Evolutionary conservation across 768 basidiomycete species (phyloP).

Genomic region (Pholiota microspora): DNA sequence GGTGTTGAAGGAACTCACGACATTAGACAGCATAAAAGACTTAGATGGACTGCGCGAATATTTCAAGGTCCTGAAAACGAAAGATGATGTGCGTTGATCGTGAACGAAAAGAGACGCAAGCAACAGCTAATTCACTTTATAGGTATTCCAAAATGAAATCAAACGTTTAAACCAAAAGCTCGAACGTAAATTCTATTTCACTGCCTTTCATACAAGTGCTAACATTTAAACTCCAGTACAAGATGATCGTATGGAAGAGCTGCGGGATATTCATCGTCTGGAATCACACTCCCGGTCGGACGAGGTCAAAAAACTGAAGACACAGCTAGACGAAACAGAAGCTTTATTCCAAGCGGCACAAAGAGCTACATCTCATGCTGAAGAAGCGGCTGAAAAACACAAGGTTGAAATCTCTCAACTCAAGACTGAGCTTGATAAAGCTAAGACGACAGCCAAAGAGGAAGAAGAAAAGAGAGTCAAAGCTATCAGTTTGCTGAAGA

Average conservation of each 20-base stretch:
- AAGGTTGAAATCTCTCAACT: constrained; percentile 57
- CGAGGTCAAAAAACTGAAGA: constrained; percentile 67
- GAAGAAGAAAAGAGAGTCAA: constrained; percentile 98
- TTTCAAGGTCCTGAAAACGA: constrained; percentile 62
- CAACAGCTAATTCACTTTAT: not conserved
- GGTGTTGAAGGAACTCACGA: constrained; percentile 68
- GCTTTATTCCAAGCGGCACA: constrained; percentile 63
- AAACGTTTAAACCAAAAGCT: constrained; percentile 71
- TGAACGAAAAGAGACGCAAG: too few species aligned
- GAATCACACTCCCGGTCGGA: constrained; percentile 79
- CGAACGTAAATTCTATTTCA: constrained; percentile 49
- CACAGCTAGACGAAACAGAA: constrained; percentile 70
- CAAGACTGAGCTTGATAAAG: constrained; percentile 59
- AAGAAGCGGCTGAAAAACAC: constrained; percentile 48
- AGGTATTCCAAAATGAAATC: constrained; percentile 80
- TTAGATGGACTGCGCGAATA: constrained; percentile 69
- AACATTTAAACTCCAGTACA: constrained; percentile 51
- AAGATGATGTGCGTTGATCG: constrained; percentile 61
- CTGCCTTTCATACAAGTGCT: not conserved
- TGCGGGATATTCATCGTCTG: constrained; percentile 78
- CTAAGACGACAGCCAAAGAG: constrained; percentile 70
- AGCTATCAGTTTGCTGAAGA: constrained; percentile 89
- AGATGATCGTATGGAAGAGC: constrained; percentile 79
- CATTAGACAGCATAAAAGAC: constrained; percentile 66
- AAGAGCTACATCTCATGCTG: constrained; percentile 41